Evolutionary conservation across 352 stramenopile species (phyloP), one percentile per base, ranked within the genome.

Genomic region (Phytopythium mirpurense): DNA sequence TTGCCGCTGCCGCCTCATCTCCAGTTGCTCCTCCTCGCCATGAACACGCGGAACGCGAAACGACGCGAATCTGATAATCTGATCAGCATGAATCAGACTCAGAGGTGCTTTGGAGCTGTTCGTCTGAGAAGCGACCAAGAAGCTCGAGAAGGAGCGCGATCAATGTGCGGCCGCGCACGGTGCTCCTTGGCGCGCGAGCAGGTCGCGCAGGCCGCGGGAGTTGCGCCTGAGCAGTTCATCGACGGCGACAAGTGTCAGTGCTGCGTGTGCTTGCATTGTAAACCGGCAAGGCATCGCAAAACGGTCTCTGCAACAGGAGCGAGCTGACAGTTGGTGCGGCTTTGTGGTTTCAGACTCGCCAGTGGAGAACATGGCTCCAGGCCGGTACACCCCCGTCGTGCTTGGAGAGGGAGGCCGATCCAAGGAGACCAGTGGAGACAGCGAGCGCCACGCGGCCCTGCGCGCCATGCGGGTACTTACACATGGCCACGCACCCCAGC

Each of bases 331-430:
- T 24, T 31, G 43, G 24, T 15, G 37, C 15, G 9, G 18, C n/a
- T 43, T 32, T 4, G 31, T 37, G n/a, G 10, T 14, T 4, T 37
- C 43, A 93, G 82, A 93, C 36, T 68, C 65, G 11, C 82, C 82
- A 2, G 75, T 85, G 42, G 78, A 93, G 63, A 93, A 93, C 43
- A 85, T 90, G 77, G 75, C 73, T 26, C 82, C 82, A 14, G 82
- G 82, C 19, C 59, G 74, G 51, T 93, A 86, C 61, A 68, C 63
- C 1, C 71, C 79, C 12, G 69, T 93, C n/a, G 56, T 83, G 35
- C 69, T 85, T 40, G 65, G 26, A 19, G 37, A 55, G 31, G 51
- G 63, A 40, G 40, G 35, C 12, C 29, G 34, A 23, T 36, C 47
- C 37, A 29, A n/a, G 15, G 7, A 32, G 5, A 21, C 0, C 23